Base-by-base conservation (phyloP, 441 rosid species). In the Aquilaria agallochum region DNA sequence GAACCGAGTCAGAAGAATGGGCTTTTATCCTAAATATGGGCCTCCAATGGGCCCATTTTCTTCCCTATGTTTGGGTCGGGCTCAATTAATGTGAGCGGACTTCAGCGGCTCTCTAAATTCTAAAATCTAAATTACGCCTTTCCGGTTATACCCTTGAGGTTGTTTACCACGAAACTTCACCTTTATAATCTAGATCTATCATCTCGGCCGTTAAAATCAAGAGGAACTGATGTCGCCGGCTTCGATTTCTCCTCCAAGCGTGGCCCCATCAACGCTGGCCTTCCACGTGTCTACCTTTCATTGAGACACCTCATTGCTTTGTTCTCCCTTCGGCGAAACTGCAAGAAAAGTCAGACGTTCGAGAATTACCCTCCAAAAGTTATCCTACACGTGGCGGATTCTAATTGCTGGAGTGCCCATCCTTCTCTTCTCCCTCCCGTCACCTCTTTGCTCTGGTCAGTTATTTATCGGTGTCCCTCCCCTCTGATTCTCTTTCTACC, bases 401-500 rank as follows among this genome's bases (percentile, higher is more conserved):
- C 0, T 11, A 2, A 65, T 72, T 68, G 46, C 67, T 15, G 1
- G 11, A 5, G 40, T 57, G 9, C 58, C 58, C 45, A 33, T 13
- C 50, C 27, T 15, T 12, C 12, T 44, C 32, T 11, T 4, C 71
- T 30, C 52, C 33, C 62, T 56, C 30, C 46, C 66, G 64, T 67
- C 71, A 59, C 66, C 79, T 45, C 46, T 50, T 68, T 53, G 65
- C 14, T 68, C 74, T 74, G 77, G 67, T 65, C 73, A 40, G 77
- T 66, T 71, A 36, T 47, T 65, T 57, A 34, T 68, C 44, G 62
- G 20, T 64, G n/a, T 58, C 51, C 51, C 31, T 63, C 10, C 7
- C 54, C 51, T 55, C 48, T 54, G 42, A 15, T 62, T 63, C 7
- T 65, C 49, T 59, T 67, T 44, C 63, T 33, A 32, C 27, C 49